phyloP scores from a whole-genome alignment of 805 yeast species.

The Candida golubevii region DNA sequence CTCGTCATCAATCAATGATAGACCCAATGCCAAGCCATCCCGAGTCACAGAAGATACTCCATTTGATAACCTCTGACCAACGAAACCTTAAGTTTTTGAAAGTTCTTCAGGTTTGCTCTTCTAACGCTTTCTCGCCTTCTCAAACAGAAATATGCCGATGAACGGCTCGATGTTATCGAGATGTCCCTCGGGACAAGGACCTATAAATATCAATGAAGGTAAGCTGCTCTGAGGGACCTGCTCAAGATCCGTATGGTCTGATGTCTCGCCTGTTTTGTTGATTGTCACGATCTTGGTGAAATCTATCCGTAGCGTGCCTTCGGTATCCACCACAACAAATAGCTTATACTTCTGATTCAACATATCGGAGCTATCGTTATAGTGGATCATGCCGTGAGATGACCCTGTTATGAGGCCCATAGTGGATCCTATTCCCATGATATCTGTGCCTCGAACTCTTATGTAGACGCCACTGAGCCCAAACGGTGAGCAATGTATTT shows the following conservation, averaged over 20 bases:
- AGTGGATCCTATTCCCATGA: slow-evolving; percentile 53
- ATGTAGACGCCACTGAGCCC: slow-evolving; percentile 51
- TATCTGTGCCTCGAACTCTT: slow-evolving; percentile 43
- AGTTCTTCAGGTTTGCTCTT: too few species aligned
- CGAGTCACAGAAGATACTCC: too few species aligned
- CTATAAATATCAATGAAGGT: slow-evolving; percentile 48
- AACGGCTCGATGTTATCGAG: slow-evolving; percentile 51
- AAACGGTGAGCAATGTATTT: slow-evolving; percentile 54
- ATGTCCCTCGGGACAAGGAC: slow-evolving; percentile 49
- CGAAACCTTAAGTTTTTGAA: too few species aligned
- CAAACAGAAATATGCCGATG: slow-evolving; percentile 52
- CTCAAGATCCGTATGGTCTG: slow-evolving; percentile 16
- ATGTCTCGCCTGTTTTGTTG: slow-evolving; percentile 19
- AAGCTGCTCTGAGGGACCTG: slow-evolving; percentile 32
- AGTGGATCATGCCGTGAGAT: slow-evolving; percentile 46
- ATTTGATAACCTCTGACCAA: too few species aligned
- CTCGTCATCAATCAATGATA: too few species aligned
- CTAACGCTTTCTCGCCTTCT: slow-evolving; percentile 27
- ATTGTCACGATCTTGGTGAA: slow-evolving; percentile 43
- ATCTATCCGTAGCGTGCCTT: slow-evolving; percentile 45
- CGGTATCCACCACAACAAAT: slow-evolving; percentile 45
- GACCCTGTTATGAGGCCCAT: slow-evolving; percentile 55
- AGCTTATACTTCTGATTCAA: slow-evolving; percentile 45
- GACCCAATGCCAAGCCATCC: too few species aligned
- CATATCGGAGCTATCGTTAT: slow-evolving; percentile 45